Percentiles rank a stretch among this genome's conserved stretches.
These are phyloP conservation scores for Gossypium davidsonii DNA, from an alignment of 441 rosid species.

Conservation along the genomic window DNA sequence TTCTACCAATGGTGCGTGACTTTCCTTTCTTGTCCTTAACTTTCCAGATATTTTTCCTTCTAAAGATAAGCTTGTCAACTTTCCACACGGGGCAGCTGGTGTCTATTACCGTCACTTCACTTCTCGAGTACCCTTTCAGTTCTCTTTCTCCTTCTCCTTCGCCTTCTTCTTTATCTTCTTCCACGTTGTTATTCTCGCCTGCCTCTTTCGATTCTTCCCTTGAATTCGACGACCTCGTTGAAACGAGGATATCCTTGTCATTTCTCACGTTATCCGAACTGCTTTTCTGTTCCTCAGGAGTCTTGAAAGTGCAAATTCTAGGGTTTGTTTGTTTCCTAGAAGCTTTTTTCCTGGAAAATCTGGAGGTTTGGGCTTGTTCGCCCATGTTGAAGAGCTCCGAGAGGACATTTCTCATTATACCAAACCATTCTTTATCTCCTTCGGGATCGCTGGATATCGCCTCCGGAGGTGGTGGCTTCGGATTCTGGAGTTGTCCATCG, in stretches of 20 bases:
- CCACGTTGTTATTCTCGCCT: conserved; percentile 18
- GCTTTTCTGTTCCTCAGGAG: conserved; percentile 16
- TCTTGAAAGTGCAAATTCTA: conserved; percentile 35
- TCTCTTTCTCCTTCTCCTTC: conserved; percentile 44
- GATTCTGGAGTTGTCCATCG: conserved; percentile 15
- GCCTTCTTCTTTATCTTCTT: conserved; percentile 26
- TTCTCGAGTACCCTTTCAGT: conserved; percentile 69
- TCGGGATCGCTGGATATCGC: not conserved
- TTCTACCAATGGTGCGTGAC: conserved; percentile 34
- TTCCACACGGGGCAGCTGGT: conserved; percentile 78
- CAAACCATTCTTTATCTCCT: conserved; percentile 44
- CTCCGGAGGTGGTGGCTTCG: not conserved
- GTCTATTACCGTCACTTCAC: conserved; percentile 90
- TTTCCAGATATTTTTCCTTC: conserved; percentile 77
- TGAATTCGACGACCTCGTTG: conserved; percentile 32
- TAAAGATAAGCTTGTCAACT: conserved; percentile 60
- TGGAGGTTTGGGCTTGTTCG: conserved; percentile 13
- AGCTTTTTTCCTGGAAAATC: conserved; percentile 34
- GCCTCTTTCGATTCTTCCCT: conserved; percentile 24
- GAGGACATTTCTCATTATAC: conserved; percentile 58
- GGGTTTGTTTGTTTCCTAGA: conserved; percentile 81
- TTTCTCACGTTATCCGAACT: conserved; percentile 21
- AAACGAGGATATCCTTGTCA: conserved; percentile 23
- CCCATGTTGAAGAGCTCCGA: conserved; percentile 76
- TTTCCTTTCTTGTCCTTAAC: conserved; percentile 72